Base-by-base conservation (phyloP, 352 stramenopile genomes). In the Globisporangium cederbergense region DNA sequence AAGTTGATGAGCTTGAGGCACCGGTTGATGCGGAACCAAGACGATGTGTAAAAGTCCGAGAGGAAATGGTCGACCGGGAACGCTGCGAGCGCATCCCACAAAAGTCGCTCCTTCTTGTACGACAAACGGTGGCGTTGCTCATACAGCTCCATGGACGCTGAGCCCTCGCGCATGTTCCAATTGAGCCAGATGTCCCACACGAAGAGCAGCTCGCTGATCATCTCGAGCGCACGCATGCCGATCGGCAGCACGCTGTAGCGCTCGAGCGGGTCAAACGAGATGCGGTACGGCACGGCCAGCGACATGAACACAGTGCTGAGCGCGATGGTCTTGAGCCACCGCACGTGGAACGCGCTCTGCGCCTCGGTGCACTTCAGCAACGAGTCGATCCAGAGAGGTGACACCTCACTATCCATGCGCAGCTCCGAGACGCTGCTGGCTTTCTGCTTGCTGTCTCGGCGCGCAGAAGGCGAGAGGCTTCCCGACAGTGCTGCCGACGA, bases 141-240 rank as follows among this genome's bases (percentile, higher is more conserved):
- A 43, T 88, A 88, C n/a, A 88, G 52, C 51, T 86, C 78, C 62
- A 88, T 73, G 0, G 78, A 83, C 16, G 66, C 65, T 0, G 78
- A 45, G 3, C 76, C 75, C 16, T 88, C 77, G 38, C 76, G 77
- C 40, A 86, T 62, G 50, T 88, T 88, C 76, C 77, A 88, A 58
- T 86, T 83, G 30, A 88, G 68, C 78, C 76, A 88, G 45, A 88
- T 86, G 64, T 88, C 78, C 65, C 68, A 76, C 0, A 63, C 76
- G 34, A 86, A 88, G 7, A 82, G 38, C 30, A 86, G 25, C 40
- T 86, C 75, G n/a, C 77, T 81, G 0, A 60, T 43, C 13, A 73
- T 67, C 62, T 88, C 78, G 6, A 84, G 6, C 18, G 64, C 60
- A 3, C 69, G 77, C 3, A 70, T 61, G 5, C 18, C 64, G 16